These are phyloP conservation scores for Suhomyces faveliae DNA, from an alignment of 805 yeast species.

Conservation along the genomic window DNA sequence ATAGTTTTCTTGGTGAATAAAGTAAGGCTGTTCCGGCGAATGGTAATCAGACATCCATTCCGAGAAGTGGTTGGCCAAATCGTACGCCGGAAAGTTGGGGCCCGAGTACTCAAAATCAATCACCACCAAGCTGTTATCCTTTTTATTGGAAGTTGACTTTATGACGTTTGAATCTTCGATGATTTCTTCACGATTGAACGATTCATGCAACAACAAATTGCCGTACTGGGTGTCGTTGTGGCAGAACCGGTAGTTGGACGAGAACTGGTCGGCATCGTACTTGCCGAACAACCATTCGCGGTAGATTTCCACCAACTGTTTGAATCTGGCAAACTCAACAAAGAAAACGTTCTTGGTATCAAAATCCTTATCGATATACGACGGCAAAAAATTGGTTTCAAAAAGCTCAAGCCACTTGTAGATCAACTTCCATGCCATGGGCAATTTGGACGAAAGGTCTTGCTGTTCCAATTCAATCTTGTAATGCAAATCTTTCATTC, in stretches of 20 bases:
- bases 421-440: slow-evolving; percentile 68
- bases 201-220: slow-evolving; percentile 64
- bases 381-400: slow-evolving; percentile 42
- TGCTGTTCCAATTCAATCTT: slow-evolving; percentile 63
- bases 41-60: slow-evolving; percentile 98
- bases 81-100: slow-evolving; percentile 83
- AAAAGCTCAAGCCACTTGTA: slow-evolving; percentile 63
- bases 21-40: slow-evolving; percentile 51
- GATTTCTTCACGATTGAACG: slow-evolving; percentile 51
- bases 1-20: slow-evolving; percentile 52
- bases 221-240: slow-evolving; percentile 98
- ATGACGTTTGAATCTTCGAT: slow-evolving; percentile 18
- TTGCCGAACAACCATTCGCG: slow-evolving; percentile 57
- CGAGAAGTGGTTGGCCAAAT: slow-evolving; percentile 87
- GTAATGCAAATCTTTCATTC: slow-evolving; percentile 92
- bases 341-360: slow-evolving; percentile 40
- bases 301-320: slow-evolving; percentile 49
- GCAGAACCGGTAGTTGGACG: slow-evolving; percentile 67
- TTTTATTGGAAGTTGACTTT: slow-evolving; percentile 29
- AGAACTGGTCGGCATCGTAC: slow-evolving; percentile 45
- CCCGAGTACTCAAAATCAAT: slow-evolving; percentile 97
- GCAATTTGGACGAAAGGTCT: slow-evolving; percentile 56
- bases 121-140: slow-evolving; percentile 66
- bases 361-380: slow-evolving; percentile 30
- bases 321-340: slow-evolving; percentile 51